Evolutionary conservation across 768 basidiomycete species (phyloP), one percentile per base, ranked within the genome.

Genomic region (Lepiota brunneoincarnata): DNA sequence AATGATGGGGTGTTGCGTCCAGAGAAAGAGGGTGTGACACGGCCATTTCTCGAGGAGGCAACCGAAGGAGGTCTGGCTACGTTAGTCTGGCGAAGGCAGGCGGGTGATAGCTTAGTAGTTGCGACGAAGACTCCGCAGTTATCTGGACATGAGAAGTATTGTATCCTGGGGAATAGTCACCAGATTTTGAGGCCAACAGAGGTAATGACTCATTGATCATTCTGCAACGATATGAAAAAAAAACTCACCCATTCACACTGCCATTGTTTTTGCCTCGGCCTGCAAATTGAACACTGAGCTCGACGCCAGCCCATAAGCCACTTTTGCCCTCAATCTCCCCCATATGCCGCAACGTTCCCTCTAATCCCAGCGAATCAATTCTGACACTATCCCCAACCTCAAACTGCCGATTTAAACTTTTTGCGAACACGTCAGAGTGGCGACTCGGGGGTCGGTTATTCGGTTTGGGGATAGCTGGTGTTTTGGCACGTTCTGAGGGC

Each of bases 211-310:
- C 20, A 46, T 46, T 45, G 44, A 50, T 17, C 39, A 59, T 12
- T 14, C 21, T 35, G 12, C 6, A 20, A 9, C 38, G 58, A 54
- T 31, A 26, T 35, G 31, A 58, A 38, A 56, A 49, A 38, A 36
- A 47, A 18, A 78, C 92, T 75, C 65, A 97, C 95, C 91, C 92
- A 58, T 75, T 79, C 4, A 96, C 94, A 41, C 83, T 81, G 31
- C 96, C 96, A 62, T 98, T 83, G 63, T 99, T 99, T 74, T 98
- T 99, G 0, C 96, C 96, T 67, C 89, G 91, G 17, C 96, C 94
- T 15, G 79, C 69, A 65, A 93, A 96, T 5, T 91, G 90, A 34
- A 86, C 87, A 60, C 82, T 75, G 18, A 99, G 76, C 69, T 98
- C 92, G 18, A 99, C 91, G 12, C 96, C 96, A 14, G 91, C 96